phyloP scores from a whole-genome alignment of 202 grass and related monocot genomes.

The Dendrocalamus latiflorus region DNA sequence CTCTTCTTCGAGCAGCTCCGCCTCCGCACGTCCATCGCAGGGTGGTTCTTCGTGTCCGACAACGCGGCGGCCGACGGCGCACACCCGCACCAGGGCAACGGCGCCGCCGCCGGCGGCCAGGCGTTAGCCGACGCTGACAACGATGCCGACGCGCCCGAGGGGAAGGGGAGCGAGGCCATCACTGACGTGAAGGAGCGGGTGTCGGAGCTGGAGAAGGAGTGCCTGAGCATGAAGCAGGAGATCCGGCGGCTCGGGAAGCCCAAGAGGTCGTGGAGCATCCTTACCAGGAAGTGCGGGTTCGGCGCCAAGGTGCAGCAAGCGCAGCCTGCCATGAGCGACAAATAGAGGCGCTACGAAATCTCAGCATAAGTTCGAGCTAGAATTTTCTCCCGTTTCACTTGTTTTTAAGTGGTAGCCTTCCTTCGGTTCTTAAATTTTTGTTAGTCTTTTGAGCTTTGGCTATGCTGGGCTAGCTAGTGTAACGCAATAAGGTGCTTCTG shows the following conservation, averaged over 20 bases:
- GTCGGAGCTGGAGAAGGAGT: slow-evolving; percentile 73
- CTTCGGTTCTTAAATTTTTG: background rate
- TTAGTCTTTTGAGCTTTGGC: background rate
- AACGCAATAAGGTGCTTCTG: slow-evolving; percentile 29
- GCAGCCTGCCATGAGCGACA: slow-evolving; percentile 34
- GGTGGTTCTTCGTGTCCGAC: slow-evolving; percentile 67
- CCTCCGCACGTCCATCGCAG: slow-evolving; percentile 69
- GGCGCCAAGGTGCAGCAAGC: slow-evolving; percentile 45
- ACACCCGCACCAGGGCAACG: slow-evolving; percentile 13
- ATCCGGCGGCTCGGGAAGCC: slow-evolving; percentile 53
- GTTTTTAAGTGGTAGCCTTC: background rate
- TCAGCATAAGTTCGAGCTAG: background rate
- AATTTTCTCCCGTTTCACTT: background rate
- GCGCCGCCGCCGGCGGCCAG: background rate
- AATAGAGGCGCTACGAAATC: slow-evolving; percentile 7
- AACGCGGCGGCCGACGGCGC: slow-evolving; percentile 34
- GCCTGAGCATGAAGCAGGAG: slow-evolving; percentile 59
- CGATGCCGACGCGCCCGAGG: slow-evolving; percentile 10
- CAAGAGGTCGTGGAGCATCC: slow-evolving; percentile 53
- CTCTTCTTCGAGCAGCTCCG: slow-evolving; percentile 90
- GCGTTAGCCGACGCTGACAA: background rate
- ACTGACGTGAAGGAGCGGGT: slow-evolving; percentile 49
- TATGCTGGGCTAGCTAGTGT: background rate
- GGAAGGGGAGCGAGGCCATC: slow-evolving; percentile 24
- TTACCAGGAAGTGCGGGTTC: slow-evolving; percentile 44